These are phyloP conservation scores for Xylaria venustula DNA, from an alignment of 495 filamentous ascomycete genomes.

Conservation along the genomic window DNA sequence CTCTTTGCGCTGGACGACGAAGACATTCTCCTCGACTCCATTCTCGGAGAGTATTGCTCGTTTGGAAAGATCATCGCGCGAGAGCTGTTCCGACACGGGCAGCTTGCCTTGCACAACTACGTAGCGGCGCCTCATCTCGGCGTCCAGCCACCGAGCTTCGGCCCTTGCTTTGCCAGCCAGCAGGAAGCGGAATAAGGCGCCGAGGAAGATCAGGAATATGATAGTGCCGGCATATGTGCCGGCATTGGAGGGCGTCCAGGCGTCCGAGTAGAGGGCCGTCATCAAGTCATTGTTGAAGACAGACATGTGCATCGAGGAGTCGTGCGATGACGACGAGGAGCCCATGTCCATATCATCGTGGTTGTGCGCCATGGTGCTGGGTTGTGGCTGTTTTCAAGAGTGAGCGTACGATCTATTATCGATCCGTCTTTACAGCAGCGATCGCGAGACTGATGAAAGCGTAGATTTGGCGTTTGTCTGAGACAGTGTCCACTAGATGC, in stretches of 20 bases:
- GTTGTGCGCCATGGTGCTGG: conserved; percentile 21
- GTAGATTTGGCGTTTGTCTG: too few species aligned
- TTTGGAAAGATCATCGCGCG: conserved; percentile 52
- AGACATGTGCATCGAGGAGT: conserved; percentile 24
- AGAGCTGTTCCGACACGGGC: conserved; percentile 53
- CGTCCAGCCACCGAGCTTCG: conserved; percentile 55
- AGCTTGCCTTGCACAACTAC: conserved; percentile 67
- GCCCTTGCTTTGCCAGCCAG: conserved; percentile 62
- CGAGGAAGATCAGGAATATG: conserved; percentile 78
- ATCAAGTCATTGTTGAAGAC: conserved; percentile 64
- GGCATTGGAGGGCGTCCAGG: conserved; percentile 68
- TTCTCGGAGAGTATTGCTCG: conserved; percentile 60
- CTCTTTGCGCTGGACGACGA: conserved; percentile 58
- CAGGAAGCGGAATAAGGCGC: conserved; percentile 63
- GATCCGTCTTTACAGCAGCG: too few species aligned
- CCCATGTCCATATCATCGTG: conserved; percentile 16
- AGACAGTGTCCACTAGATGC: too few species aligned
- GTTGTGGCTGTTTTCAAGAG: not conserved
- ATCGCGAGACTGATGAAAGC: too few species aligned
- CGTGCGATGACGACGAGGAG: conserved; percentile 28
- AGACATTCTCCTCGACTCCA: conserved; percentile 71
- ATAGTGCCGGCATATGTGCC: conserved; percentile 81
- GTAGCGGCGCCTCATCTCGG: conserved; percentile 69
- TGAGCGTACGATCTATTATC: too few species aligned
- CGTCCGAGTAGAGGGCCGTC: conserved; percentile 70